These are phyloP conservation scores for Leishmania tarentolae DNA, from an alignment of 208 protist genomes.

Conservation along the genomic window DNA sequence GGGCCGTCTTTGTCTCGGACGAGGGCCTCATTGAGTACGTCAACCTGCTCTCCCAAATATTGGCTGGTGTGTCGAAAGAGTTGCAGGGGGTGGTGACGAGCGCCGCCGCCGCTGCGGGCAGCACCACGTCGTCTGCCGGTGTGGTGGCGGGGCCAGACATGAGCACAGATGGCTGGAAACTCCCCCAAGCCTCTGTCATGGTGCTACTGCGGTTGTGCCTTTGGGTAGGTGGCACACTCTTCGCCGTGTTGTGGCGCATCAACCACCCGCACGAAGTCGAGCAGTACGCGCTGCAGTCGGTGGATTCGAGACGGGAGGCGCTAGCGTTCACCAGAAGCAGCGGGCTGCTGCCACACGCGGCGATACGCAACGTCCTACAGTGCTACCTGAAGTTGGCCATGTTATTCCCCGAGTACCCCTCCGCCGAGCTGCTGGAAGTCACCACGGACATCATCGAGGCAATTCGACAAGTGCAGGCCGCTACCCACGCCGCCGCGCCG, in stretches of 20 bases:
- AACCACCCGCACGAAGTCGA: conserved; percentile 69
- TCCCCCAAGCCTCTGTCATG: conserved; percentile 34
- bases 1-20: conserved; percentile 37
- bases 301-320: conserved; percentile 39
- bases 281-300: conserved; percentile 36
- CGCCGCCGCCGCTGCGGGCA: not conserved
- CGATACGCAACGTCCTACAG: conserved; percentile 81
- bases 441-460: conserved; percentile 58
- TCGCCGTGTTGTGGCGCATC: conserved; percentile 79
- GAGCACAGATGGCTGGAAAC: conserved; percentile 25
- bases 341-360: conserved; percentile 73
- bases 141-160: not conserved
- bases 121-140: conserved; percentile 15
- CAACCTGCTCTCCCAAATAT: conserved; percentile 56
- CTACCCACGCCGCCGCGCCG: conserved; percentile 21
- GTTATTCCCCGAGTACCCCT: conserved; percentile 29
- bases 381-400: conserved; percentile 71
- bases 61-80: conserved; percentile 74
- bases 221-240: conserved; percentile 50
- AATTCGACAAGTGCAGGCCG: conserved; percentile 51
- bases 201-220: conserved; percentile 62
- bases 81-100: conserved; percentile 34
- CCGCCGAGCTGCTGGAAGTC: conserved; percentile 36
- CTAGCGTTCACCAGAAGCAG: conserved; percentile 32
- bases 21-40: conserved; percentile 75